phyloP scores from a whole-genome alignment of 169 alveolate genomes.

The Plasmodium yoelii region DNA sequence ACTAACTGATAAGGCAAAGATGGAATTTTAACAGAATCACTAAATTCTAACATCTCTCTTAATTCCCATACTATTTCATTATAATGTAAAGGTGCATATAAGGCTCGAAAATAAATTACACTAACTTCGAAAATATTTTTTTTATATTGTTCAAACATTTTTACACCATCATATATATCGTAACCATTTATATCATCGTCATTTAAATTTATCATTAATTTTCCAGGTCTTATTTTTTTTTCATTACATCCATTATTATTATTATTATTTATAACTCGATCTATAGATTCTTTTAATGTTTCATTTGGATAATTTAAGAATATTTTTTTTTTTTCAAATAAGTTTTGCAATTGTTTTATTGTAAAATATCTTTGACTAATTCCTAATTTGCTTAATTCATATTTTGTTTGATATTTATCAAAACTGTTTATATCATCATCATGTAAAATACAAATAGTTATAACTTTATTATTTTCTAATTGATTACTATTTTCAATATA shows the following conservation, averaged over 20 bases:
- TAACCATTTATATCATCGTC: not conserved
- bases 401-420: slow-evolving; percentile 25
- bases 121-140: slow-evolving; percentile 76
- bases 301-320: slow-evolving; percentile 43
- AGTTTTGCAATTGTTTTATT: slow-evolving; percentile 14
- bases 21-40: slow-evolving; percentile 88
- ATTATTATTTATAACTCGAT: not conserved
- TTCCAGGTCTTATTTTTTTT: slow-evolving; percentile 10
- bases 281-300: slow-evolving; percentile 23
- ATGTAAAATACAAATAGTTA: slow-evolving; percentile 6
- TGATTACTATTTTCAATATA: slow-evolving; percentile 1
- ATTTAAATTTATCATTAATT: slow-evolving; percentile 21
- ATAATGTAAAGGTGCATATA: slow-evolving; percentile 81
- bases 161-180: too few species aligned
- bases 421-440: slow-evolving; percentile 31
- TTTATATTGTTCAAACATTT: not conserved
- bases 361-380: slow-evolving; percentile 22
- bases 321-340: slow-evolving; percentile 53
- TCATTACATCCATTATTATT: not conserved
- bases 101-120: slow-evolving; percentile 83
- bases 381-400: slow-evolving; percentile 29
- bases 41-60: slow-evolving; percentile 83
- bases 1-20: slow-evolving; percentile 85
- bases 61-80: slow-evolving; percentile 82
- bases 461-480: not conserved